These are phyloP conservation scores for Fomitopsis schrenkii DNA, from an alignment of 1,284 basidiomycete genomes.

Conservation along the genomic window DNA sequence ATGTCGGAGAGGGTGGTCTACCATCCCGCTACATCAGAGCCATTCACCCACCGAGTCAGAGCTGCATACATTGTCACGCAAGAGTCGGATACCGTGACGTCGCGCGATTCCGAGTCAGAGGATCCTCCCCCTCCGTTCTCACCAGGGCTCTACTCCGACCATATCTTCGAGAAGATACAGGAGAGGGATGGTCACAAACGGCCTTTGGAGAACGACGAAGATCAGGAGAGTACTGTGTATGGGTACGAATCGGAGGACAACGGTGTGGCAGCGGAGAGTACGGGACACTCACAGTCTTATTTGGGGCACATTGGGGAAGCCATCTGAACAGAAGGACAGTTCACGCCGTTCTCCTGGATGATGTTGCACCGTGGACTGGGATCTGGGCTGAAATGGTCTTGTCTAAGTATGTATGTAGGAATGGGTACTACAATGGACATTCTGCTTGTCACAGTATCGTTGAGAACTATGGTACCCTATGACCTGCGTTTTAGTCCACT, in stretches of 20 bases:
- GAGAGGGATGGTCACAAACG: conserved; percentile 17
- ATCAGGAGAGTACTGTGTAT: background rate
- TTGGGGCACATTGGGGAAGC: too few species aligned
- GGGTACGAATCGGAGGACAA: background rate
- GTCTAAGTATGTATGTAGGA: too few species aligned
- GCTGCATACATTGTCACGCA: conserved; percentile 8
- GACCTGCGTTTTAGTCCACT: too few species aligned
- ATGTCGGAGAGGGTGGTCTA: conserved; percentile 7
- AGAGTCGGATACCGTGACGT: conserved; percentile 3
- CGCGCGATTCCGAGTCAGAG: conserved; percentile 10
- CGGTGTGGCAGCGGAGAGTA: background rate
- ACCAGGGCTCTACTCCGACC: conserved; percentile 18
- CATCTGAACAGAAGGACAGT: too few species aligned
- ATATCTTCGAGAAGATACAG: conserved; percentile 23
- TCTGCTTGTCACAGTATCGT: too few species aligned
- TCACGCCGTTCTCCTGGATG: too few species aligned
- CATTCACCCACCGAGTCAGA: background rate
- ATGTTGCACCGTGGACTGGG: too few species aligned
- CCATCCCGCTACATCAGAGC: background rate
- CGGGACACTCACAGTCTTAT: too few species aligned
- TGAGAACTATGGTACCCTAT: too few species aligned
- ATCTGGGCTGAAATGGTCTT: too few species aligned
- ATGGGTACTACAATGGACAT: too few species aligned
- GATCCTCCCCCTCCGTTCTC: conserved; percentile 24
- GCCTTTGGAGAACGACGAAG: conserved; percentile 2